phyloP scores from a whole-genome alignment of 495 filamentous ascomycete genomes.

The Aspergillus bridgeri region DNA sequence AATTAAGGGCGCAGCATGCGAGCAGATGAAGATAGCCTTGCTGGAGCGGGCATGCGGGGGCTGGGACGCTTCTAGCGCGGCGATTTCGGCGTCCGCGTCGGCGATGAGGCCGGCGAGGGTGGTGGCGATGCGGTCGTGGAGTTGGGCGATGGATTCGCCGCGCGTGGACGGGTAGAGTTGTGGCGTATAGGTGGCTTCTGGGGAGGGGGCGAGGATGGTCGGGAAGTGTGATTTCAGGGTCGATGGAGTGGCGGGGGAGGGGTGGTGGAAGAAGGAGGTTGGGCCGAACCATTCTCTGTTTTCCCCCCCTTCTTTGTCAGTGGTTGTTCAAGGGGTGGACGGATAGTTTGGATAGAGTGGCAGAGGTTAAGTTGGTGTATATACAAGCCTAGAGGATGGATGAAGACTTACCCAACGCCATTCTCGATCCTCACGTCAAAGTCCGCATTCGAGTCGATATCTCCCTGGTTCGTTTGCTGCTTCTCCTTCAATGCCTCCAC shows the following conservation, averaged over 20 bases:
- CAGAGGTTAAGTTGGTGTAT: neutral
- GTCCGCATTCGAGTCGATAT: constrained; percentile 17
- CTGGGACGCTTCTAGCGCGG: constrained; percentile 25
- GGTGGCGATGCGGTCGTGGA: constrained; percentile 77
- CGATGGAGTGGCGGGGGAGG: constrained; percentile 60
- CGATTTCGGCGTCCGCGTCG: constrained; percentile 59
- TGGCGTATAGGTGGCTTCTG: constrained; percentile 53
- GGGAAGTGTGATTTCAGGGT: constrained; percentile 64
- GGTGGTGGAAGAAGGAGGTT: constrained; percentile 70
- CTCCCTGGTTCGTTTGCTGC: constrained; percentile 8
- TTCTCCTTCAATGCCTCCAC: constrained; percentile 50
- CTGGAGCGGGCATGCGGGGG: constrained; percentile 24
- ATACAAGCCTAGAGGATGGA: neutral
- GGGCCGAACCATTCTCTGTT: constrained; percentile 83
- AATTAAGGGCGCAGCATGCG: constrained; percentile 89
- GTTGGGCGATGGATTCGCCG: constrained; percentile 72
- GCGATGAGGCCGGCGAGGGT: constrained; percentile 67
- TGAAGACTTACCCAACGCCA: constrained; percentile 58
- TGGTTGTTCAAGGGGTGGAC: too few species aligned
- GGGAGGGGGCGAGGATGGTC: constrained; percentile 33
- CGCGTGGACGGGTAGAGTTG: constrained; percentile 59
- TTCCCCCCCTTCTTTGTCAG: too few species aligned
- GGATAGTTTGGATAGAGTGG: neutral
- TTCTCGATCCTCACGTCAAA: constrained; percentile 64
- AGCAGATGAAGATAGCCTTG: constrained; percentile 72